Percentiles rank a stretch among this genome's conserved stretches.
These are phyloP conservation scores for Hypoxylon intermedium DNA, from an alignment of 495 filamentous ascomycete species.

Conservation along the genomic window DNA sequence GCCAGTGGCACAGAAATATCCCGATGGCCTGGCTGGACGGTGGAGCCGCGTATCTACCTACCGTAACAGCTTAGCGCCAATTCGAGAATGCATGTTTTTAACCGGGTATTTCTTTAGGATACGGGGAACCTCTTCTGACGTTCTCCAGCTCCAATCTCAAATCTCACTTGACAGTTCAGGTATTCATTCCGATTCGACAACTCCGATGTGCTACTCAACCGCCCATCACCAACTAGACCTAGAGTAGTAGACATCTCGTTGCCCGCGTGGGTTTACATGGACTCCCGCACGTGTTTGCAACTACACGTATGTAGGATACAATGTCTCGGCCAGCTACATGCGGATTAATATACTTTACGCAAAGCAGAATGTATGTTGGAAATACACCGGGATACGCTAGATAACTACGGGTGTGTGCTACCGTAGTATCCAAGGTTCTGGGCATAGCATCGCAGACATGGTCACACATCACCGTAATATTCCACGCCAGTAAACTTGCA, in stretches of 20 bases:
- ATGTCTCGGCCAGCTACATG: conserved; percentile 28
- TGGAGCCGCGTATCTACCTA: conserved; percentile 9
- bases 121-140: no score
- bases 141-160: background rate
- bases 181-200: background rate
- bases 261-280: conserved; percentile 15
- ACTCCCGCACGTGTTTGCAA: conserved; percentile 24
- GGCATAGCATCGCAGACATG: background rate
- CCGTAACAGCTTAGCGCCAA: conserved; percentile 3
- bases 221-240: background rate
- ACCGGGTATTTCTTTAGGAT: background rate
- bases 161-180: background rate
- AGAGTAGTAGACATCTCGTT: background rate
- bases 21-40: conserved; percentile 26
- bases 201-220: background rate
- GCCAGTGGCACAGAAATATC: conserved; percentile 37
- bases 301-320: conserved; percentile 27
- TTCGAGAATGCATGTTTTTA: conserved; percentile 12
- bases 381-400: conserved; percentile 2
- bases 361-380: no score
- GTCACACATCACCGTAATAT: no score
- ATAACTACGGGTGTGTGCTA: no score
- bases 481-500: conserved; percentile 11
- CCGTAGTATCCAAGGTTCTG: no score
- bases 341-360: conserved; percentile 5